Conservation (phyloP, 129 eudicot species). For the Artemisia tridentata region DNA sequence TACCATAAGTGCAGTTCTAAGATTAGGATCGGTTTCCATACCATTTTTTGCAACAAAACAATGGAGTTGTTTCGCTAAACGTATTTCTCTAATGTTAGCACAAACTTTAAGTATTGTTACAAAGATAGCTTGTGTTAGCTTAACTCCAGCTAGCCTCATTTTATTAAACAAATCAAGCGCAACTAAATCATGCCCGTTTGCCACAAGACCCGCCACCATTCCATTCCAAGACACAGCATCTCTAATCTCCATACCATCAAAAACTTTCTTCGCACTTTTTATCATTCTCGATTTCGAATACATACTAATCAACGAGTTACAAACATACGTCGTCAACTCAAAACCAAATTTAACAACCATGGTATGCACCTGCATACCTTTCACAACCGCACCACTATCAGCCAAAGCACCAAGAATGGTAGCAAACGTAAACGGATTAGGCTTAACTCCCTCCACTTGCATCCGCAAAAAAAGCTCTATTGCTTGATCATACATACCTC, state of each 20-base stretch:
- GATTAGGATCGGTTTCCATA: slow-evolving; percentile 47
- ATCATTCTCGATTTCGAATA: slow-evolving; percentile 69
- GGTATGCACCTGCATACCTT: slow-evolving; percentile 73
- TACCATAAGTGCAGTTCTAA: slow-evolving; percentile 73
- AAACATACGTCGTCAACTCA: slow-evolving; percentile 54
- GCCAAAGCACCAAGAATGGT: slow-evolving; percentile 76
- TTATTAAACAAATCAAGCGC: slow-evolving; percentile 61
- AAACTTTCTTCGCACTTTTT: slow-evolving; percentile 51
- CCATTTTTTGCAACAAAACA: slow-evolving; percentile 52
- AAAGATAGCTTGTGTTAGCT: slow-evolving; percentile 49
- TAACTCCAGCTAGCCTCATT: slow-evolving; percentile 56
- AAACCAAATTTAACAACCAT: slow-evolving; percentile 72
- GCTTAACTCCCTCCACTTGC: slow-evolving; percentile 58
- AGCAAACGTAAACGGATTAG: slow-evolving; percentile 75
- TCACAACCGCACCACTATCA: slow-evolving; percentile 48
- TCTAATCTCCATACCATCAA: slow-evolving; percentile 50
- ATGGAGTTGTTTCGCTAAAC: slow-evolving; percentile 64
- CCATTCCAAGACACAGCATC: slow-evolving; percentile 81
- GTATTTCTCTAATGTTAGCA: slow-evolving; percentile 55
- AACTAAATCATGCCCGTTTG: slow-evolving; percentile 54
- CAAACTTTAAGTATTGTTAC: slow-evolving; percentile 58
- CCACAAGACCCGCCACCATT: slow-evolving; percentile 70
- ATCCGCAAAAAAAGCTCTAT: slow-evolving; percentile 47
- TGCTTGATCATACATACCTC: slow-evolving; percentile 46
- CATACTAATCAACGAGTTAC: slow-evolving; percentile 80